Conservation (phyloP, 2,329 filamentous ascomycete species). For the Trichoderma endophyticum region DNA sequence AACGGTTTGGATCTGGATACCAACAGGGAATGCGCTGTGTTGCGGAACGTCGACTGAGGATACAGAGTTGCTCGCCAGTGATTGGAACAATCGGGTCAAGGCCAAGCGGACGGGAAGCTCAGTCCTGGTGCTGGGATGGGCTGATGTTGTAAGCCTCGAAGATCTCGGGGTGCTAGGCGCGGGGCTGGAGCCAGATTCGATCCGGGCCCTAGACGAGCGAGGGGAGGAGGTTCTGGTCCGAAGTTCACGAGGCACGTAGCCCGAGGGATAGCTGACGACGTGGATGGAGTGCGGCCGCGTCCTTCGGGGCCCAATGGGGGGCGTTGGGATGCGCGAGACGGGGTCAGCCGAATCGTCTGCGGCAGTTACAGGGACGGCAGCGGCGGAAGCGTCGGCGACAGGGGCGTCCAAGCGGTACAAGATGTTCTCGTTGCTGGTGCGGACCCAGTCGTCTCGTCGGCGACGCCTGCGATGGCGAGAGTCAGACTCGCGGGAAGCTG, state of each 20-base stretch:
- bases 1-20: conserved; percentile 13
- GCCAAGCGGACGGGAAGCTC: conserved; percentile 12
- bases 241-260: conserved; percentile 45
- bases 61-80: conserved; percentile 13
- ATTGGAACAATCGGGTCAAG: conserved; percentile 11
- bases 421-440: conserved; percentile 28
- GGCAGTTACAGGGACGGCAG: neutral
- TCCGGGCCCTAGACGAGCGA: neutral
- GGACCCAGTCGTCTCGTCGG: conserved; percentile 25
- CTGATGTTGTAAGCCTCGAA: conserved; percentile 1
- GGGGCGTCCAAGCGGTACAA: conserved; percentile 28
- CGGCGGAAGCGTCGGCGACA: conserved; percentile 12
- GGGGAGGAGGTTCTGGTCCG: conserved; percentile 25
- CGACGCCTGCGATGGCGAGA: conserved; percentile 12
- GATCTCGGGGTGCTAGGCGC: neutral
- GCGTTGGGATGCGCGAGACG: conserved; percentile 31
- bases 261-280: conserved; percentile 41
- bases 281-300: conserved; percentile 42
- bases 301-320: conserved; percentile 40
- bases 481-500: conserved; percentile 15
- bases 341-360: conserved; percentile 11
- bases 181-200: neutral
- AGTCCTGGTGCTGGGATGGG: neutral
- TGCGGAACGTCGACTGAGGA: conserved; percentile 15
- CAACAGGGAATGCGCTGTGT: conserved; percentile 11